Conservation (phyloP, 495 filamentous ascomycete species). For the Coniosporium apollinis region DNA sequence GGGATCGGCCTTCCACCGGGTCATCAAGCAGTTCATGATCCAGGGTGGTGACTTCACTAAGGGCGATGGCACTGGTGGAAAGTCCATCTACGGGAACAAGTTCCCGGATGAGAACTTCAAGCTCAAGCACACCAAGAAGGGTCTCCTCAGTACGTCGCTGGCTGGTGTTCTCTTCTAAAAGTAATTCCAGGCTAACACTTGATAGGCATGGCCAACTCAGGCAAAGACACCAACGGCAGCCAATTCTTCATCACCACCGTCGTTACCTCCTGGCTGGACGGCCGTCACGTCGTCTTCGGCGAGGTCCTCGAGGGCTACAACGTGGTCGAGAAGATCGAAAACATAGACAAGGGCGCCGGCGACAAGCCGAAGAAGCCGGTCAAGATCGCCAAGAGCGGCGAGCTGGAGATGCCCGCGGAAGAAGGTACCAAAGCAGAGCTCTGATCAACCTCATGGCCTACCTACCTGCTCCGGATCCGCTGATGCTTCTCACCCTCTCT, state of each 20-base stretch:
- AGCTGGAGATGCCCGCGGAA: slow-evolving; percentile 65
- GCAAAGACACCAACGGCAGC: slow-evolving; percentile 94
- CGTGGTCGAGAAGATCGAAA: slow-evolving; percentile 75
- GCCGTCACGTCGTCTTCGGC: slow-evolving; percentile 71
- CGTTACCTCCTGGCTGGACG: slow-evolving; percentile 55
- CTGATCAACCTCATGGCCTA: slow-evolving; percentile 21
- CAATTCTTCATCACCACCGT: slow-evolving; percentile 86
- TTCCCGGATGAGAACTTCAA: slow-evolving; percentile 99
- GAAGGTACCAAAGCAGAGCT: slow-evolving; percentile 99
- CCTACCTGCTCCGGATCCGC: slow-evolving; percentile 11
- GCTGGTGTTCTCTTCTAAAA: neutral
- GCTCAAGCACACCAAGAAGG: slow-evolving; percentile 65
- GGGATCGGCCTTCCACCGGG: slow-evolving; percentile 91
- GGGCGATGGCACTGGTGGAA: slow-evolving; percentile 88
- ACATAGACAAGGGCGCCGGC: slow-evolving; percentile 46
- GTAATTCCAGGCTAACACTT: neutral
- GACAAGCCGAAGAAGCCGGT: slow-evolving; percentile 62
- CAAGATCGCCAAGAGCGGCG: slow-evolving; percentile 89
- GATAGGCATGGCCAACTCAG: slow-evolving; percentile 85
- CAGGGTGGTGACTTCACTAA: slow-evolving; percentile 99
- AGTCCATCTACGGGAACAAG: slow-evolving; percentile 92
- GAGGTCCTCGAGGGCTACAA: slow-evolving; percentile 53
- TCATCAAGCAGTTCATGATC: slow-evolving; percentile 98
- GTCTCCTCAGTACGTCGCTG: slow-evolving; percentile 37
- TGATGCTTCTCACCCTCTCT: slow-evolving; percentile 13